Conservation (phyloP, 73 alveolate genomes). For the Tetrahymena thermophila region DNA sequence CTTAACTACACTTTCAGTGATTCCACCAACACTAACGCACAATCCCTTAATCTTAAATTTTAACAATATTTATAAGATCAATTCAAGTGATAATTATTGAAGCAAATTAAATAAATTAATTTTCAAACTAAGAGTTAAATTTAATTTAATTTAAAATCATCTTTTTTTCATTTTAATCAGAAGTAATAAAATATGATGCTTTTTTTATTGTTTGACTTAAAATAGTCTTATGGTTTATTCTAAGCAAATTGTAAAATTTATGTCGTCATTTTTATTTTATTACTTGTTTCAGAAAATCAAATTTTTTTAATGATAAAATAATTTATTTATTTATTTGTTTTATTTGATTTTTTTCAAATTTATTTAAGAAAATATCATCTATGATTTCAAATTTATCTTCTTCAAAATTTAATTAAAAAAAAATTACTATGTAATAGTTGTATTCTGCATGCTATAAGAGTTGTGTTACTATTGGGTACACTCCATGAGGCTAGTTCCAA, state of each 20-base stretch:
- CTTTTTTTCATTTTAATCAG: too few relatives aligned
- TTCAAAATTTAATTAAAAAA: background rate
- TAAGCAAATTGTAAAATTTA: too few relatives aligned
- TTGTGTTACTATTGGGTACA: constrained; percentile 7
- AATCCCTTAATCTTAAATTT: constrained; percentile 1
- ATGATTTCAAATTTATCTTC: background rate
- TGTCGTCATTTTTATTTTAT: too few relatives aligned
- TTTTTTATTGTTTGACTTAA: too few relatives aligned
- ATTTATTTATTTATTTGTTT: too few relatives aligned
- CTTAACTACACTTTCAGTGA: constrained; percentile 26
- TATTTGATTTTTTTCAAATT: too few relatives aligned
- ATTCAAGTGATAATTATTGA: background rate
- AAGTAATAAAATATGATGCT: too few relatives aligned
- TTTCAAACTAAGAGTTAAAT: background rate
- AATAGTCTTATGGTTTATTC: too few relatives aligned
- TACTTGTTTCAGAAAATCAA: too few relatives aligned
- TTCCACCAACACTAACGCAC: constrained; percentile 38
- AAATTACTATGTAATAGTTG: background rate
- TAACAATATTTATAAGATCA: background rate
- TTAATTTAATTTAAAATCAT: too few relatives aligned
- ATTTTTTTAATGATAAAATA: too few relatives aligned
- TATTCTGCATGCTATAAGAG: background rate
- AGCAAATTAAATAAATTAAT: background rate
- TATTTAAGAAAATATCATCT: too few relatives aligned
- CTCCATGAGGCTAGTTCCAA: constrained; percentile 40